Conservation (phyloP, 1,284 basidiomycete genomes). For the Singerocomus inundabilis region DNA sequence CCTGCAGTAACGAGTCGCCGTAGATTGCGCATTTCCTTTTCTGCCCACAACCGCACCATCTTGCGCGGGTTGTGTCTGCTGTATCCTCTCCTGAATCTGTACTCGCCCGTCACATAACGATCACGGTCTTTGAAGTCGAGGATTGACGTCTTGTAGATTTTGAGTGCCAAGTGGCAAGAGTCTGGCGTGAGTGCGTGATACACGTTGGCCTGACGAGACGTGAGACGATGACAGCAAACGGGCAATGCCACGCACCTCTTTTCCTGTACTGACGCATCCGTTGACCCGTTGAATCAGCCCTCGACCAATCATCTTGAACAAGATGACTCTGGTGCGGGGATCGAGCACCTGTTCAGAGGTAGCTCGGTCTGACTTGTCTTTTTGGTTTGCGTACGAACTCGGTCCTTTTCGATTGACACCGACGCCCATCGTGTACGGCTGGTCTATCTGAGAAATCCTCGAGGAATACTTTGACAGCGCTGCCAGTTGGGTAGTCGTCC, state of each 20-base stretch:
- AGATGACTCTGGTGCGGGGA: slow-evolving; percentile 83
- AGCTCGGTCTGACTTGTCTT: slow-evolving; percentile 93
- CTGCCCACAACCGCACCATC: slow-evolving; percentile 99
- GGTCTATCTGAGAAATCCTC: slow-evolving; percentile 65
- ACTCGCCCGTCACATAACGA: slow-evolving; percentile 90
- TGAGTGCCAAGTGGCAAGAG: slow-evolving; percentile 76
- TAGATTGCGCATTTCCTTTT: slow-evolving; percentile 98
- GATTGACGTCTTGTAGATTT: slow-evolving; percentile 99
- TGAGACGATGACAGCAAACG: slow-evolving; percentile 6
- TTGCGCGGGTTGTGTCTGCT: slow-evolving; percentile 93
- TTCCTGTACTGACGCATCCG: slow-evolving; percentile 92
- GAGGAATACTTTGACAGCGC: slow-evolving; percentile 71
- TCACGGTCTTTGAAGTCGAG: slow-evolving; percentile 97
- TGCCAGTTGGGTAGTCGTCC: slow-evolving; percentile 64
- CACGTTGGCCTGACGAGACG: slow-evolving; percentile 74
- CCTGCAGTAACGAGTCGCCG: slow-evolving; percentile 82
- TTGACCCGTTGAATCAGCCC: slow-evolving; percentile 86
- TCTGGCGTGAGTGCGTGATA: slow-evolving; percentile 80
- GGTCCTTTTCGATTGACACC: slow-evolving; percentile 88
- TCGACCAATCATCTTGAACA: slow-evolving; percentile 92
- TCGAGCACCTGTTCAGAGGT: slow-evolving; percentile 95
- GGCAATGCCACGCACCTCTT: slow-evolving; percentile 66
- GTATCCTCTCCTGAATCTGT: slow-evolving; percentile 92
- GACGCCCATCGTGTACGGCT: slow-evolving; percentile 76
- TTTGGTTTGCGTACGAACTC: slow-evolving; percentile 78